phyloP scores from a whole-genome alignment of 78 protist species.

The Monocercomonoides exilis region DNA sequence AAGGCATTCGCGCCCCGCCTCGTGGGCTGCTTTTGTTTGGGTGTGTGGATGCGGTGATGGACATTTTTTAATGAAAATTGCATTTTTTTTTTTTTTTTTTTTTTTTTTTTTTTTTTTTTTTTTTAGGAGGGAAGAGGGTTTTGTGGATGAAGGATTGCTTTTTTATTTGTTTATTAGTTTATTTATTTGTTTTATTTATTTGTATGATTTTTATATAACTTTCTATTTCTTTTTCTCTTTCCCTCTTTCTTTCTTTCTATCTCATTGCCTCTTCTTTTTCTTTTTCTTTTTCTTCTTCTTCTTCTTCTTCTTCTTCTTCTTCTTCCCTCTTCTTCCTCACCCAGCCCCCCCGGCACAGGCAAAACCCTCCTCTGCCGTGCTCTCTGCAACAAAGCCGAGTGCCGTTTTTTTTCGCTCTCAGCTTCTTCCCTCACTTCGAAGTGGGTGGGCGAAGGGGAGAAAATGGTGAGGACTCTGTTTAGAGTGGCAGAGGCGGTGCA shows the following conservation, averaged over 20 bases:
- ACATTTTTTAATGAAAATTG: too few relatives aligned
- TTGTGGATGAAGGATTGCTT: too few relatives aligned
- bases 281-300: background rate
- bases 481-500: background rate
- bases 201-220: too few relatives aligned
- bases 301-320: background rate
- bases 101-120: background rate
- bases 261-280: background rate
- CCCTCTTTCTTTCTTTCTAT: too few relatives aligned
- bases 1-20: constrained; percentile 30
- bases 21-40: constrained; percentile 34
- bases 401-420: constrained; percentile 17
- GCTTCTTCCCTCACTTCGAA: constrained; percentile 18
- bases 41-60: background rate
- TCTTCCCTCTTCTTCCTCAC: background rate
- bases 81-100: background rate
- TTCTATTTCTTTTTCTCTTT: too few relatives aligned
- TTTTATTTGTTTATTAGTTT: too few relatives aligned
- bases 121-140: too few relatives aligned
- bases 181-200: too few relatives aligned
- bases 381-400: constrained; percentile 1
- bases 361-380: constrained; percentile 30
- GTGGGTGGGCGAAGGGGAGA: constrained; percentile 34
- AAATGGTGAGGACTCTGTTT: constrained; percentile 11
- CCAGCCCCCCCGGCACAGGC: constrained; percentile 36